Evolutionary conservation across 164 flowering plant genomes (phyloP).

Genomic region (Chloranthus sessilifolius): DNA sequence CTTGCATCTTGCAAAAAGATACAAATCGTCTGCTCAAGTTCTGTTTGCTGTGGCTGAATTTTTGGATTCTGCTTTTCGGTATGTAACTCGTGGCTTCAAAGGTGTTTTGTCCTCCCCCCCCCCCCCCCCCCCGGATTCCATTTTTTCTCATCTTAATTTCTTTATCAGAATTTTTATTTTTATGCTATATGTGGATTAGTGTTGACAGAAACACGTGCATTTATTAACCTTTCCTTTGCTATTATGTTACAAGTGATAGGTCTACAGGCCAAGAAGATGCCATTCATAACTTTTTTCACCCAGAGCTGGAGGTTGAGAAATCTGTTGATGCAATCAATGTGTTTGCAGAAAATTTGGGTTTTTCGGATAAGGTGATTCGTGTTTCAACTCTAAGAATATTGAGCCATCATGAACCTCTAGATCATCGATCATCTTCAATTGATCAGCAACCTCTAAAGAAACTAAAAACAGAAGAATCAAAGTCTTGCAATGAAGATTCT

Average conservation of each 20-base stretch:
- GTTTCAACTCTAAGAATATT: constrained; percentile 69
- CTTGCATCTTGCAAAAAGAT: constrained; percentile 47
- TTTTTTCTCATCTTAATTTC: not conserved
- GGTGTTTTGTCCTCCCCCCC: no score
- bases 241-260: constrained; percentile 27
- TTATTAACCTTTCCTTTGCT: not conserved
- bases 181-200: not conserved
- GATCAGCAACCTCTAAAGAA: constrained; percentile 32
- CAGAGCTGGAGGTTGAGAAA: constrained; percentile 41
- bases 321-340: constrained; percentile 33
- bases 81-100: constrained; percentile 12
- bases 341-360: constrained; percentile 62
- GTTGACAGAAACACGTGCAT: not conserved
- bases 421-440: constrained; percentile 8
- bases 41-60: constrained; percentile 68
- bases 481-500: constrained; percentile 18
- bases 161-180: not conserved
- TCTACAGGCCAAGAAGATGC: constrained; percentile 18
- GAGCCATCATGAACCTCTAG: constrained; percentile 51
- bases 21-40: constrained; percentile 60
- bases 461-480: constrained; percentile 32
- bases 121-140: no score
- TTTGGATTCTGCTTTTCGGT: constrained; percentile 62
- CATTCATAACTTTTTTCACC: constrained; percentile 20
- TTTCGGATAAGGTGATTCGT: constrained; percentile 59